phyloP scores from a whole-genome alignment of 2,329 filamentous ascomycete genomes.

The Diaporthe caulivora region DNA sequence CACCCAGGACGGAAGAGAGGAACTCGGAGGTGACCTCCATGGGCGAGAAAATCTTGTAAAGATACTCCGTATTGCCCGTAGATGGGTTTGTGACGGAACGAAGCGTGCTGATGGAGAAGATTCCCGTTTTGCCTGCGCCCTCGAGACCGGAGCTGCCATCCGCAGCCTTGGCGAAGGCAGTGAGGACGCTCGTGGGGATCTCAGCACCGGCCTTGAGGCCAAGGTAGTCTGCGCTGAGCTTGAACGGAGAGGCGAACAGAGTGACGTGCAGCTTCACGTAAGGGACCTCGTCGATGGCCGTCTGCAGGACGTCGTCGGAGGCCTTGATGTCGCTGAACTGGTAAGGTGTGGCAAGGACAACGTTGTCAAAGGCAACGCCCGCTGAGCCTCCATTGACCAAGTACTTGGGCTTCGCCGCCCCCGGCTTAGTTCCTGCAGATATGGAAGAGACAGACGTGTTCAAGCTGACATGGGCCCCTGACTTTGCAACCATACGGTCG shows the following conservation, averaged over 20 bases:
- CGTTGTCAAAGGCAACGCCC: conserved; percentile 75
- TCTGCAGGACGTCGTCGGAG: conserved; percentile 75
- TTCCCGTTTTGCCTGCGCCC: conserved; percentile 79
- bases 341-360: conserved; percentile 86
- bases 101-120: conserved; percentile 88
- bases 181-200: conserved; percentile 83
- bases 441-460: conserved; percentile 78
- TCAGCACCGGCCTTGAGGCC: conserved; percentile 67
- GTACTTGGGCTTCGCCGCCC: conserved; percentile 59
- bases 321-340: conserved; percentile 81
- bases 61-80: conserved; percentile 64
- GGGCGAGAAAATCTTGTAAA: conserved; percentile 77
- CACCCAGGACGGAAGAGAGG: conserved; percentile 64
- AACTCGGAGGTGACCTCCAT: conserved; percentile 64
- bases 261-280: conserved; percentile 92
- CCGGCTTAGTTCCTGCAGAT: conserved; percentile 57
- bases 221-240: conserved; percentile 81
- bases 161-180: conserved; percentile 77
- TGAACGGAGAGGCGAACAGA: conserved; percentile 82
- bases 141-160: conserved; percentile 61
- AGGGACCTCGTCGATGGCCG: conserved; percentile 80
- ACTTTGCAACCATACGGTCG: conserved; percentile 78
- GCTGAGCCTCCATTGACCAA: conserved; percentile 54
- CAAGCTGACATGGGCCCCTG: conserved; percentile 70
- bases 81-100: conserved; percentile 72